phyloP scores from a whole-genome alignment of 306 rosid genomes.

The Vigna trinervia region DNA sequence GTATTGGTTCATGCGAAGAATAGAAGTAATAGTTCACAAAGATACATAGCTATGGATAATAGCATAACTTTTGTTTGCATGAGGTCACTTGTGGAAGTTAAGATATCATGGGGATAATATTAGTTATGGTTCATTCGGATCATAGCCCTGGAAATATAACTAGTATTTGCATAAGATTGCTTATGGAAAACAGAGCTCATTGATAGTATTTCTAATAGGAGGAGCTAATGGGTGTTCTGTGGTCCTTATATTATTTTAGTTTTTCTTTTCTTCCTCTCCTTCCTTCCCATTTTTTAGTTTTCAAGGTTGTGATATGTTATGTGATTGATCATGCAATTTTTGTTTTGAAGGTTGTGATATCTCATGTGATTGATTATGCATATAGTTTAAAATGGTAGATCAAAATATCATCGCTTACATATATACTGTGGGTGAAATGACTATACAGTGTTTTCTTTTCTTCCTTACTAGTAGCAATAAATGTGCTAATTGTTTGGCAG shows the following conservation, averaged over 20 bases:
- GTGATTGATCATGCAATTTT: neutral
- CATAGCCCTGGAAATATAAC: conserved; percentile 15
- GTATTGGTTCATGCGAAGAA: neutral
- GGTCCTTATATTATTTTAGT: neutral
- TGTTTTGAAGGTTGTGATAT: conserved; percentile 11
- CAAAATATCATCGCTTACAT: neutral
- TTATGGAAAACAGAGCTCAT: conserved; percentile 19
- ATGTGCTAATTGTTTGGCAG: neutral
- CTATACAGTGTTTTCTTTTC: neutral
- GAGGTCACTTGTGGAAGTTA: conserved; percentile 15
- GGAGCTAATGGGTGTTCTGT: conserved; percentile 21
- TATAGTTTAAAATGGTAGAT: conserved; percentile 9
- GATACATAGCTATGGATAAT: conserved; percentile 33
- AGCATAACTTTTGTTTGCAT: conserved; percentile 17
- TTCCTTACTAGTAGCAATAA: neutral
- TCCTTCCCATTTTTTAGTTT: neutral
- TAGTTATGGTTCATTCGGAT: neutral
- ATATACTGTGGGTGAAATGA: neutral
- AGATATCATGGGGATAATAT: neutral
- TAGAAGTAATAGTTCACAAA: neutral
- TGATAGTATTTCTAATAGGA: neutral
- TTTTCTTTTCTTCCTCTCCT: conserved; percentile 12
- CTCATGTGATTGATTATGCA: neutral
- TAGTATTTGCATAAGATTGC: conserved; percentile 32
- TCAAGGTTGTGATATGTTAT: conserved; percentile 4